A percentile compares a stretch with the other conserved stretches of the same genome.
Conservation (phyloP, 2,329 filamentous ascomycete genomes). For the Colletotrichum horii region DNA sequence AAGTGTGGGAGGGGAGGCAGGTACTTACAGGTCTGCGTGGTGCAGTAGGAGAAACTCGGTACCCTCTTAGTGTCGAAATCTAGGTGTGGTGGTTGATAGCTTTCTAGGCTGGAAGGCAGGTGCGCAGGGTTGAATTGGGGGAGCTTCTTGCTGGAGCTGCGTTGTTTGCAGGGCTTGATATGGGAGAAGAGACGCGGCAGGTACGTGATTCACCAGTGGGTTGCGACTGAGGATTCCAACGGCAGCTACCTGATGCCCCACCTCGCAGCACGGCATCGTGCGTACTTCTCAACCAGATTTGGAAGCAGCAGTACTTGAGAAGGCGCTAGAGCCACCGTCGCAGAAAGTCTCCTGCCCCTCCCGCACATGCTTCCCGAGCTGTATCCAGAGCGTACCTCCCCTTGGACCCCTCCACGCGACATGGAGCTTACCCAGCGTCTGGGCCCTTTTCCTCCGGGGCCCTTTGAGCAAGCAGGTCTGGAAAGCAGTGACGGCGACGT, state of each 20-base stretch:
- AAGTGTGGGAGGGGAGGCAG: neutral
- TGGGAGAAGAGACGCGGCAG: neutral
- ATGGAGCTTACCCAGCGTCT: slow-evolving; percentile 8
- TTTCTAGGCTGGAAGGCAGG: neutral
- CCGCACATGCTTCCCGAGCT: slow-evolving; percentile 18
- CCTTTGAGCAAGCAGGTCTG: neutral
- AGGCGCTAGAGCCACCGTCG: neutral
- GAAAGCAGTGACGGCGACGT: neutral
- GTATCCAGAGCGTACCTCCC: slow-evolving; percentile 2
- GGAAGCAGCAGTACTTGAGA: neutral
- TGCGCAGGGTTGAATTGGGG: neutral
- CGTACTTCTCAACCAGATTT: neutral
- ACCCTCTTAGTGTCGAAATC: neutral
- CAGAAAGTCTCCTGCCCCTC: slow-evolving; percentile 13
- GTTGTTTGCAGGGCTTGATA: neutral
- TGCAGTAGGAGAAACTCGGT: neutral
- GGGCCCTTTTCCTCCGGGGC: neutral
- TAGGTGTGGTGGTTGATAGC: neutral
- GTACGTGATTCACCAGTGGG: neutral
- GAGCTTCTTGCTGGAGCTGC: neutral
- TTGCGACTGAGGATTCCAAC: slow-evolving; percentile 1
- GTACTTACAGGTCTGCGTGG: neutral
- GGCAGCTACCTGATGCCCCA: neutral
- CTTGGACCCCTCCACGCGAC: slow-evolving; percentile 2
- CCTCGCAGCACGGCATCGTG: neutral